Conservation (phyloP, 495 filamentous ascomycete genomes). For the Xylaria nigripes region DNA sequence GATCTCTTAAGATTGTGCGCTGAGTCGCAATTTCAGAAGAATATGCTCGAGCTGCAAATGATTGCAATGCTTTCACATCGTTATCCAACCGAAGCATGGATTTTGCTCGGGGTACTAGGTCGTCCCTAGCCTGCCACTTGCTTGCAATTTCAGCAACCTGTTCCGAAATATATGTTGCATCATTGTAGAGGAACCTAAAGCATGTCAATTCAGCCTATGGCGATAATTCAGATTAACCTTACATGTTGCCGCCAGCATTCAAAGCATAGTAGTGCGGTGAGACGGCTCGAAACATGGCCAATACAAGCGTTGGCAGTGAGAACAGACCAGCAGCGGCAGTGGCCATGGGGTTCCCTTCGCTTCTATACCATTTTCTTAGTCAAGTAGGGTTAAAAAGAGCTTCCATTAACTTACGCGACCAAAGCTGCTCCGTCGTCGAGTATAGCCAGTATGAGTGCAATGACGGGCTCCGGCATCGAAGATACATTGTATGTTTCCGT, state of each 20-base stretch:
- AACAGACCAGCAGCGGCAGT: conserved; percentile 69
- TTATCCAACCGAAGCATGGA: conserved; percentile 53
- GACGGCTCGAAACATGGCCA: conserved; percentile 87
- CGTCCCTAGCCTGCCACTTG: conserved; percentile 40
- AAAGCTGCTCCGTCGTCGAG: conserved; percentile 62
- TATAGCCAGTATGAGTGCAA: conserved; percentile 61
- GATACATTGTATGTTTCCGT: conserved; percentile 84
- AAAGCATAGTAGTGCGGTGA: conserved; percentile 69
- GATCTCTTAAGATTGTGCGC: conserved; percentile 71
- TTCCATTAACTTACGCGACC: conserved; percentile 35
- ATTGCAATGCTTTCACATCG: conserved; percentile 64
- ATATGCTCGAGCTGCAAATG: conserved; percentile 77
- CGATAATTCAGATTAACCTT: conserved; percentile 11
- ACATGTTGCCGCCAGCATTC: conserved; percentile 67
- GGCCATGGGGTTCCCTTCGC: conserved; percentile 45
- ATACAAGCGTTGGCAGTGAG: conserved; percentile 68
- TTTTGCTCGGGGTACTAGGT: conserved; percentile 38
- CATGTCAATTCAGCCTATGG: conserved; percentile 9
- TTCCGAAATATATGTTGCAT: conserved; percentile 69
- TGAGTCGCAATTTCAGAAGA: conserved; percentile 80
- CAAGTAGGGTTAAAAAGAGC: neutral
- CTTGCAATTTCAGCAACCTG: conserved; percentile 53
- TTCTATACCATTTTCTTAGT: conserved; percentile 15
- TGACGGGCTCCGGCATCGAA: conserved; percentile 67
- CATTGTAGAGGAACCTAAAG: conserved; percentile 77